Base-by-base conservation (phyloP, 768 basidiomycete species). In the Boletus reticulatus region DNA sequence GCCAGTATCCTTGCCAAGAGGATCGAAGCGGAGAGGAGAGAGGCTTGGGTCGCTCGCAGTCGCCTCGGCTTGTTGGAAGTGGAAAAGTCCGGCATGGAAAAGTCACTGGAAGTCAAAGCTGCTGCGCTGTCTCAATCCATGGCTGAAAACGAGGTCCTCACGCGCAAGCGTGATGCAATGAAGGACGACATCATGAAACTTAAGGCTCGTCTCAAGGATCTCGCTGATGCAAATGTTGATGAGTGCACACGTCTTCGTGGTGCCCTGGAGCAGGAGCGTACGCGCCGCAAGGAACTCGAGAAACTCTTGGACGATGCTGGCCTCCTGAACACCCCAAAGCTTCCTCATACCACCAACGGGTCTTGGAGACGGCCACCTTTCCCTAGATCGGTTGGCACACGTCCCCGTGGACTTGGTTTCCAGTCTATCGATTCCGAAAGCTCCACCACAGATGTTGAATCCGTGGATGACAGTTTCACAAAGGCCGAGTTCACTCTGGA, bases 31-130 rank as follows among this genome's bases (percentile, higher is more conserved):
- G 92, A 94, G 73, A 79, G 89, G 24, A 80, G 85, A 50, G 92
- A 94, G 53, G 87, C 86, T 3, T 92, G 89, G 86, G 80, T 93
- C 39, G 85, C 89, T n/a, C 80, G 89, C 14, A 92, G 92, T 43
- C 83, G 80, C 39, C 74, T 84, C 8, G 80, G 84, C 9, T 62
- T 89, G 52, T 59, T 89, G 43, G 84, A 90, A 67, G 76, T 83
- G 19, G 89, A 90, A 72, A 88, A 86, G 61, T 69, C 68, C n/a
- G 74, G 75, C 4, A 67, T 88, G 44, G 78, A 80, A 62, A 81
- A 79, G 66, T 74, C 74, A 41, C 60, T 84, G 27, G 72, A 75
- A 32, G 71, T 66, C 66, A 65, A 73, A 59, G 56, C 54, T n/a
- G 48, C 57, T 14, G 64, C 67, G 32, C 68, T 72, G 16, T 61